Evolutionary conservation across 1,139 yeast species (phyloP).

Genomic region (Eremothecium sinecaudum): DNA sequence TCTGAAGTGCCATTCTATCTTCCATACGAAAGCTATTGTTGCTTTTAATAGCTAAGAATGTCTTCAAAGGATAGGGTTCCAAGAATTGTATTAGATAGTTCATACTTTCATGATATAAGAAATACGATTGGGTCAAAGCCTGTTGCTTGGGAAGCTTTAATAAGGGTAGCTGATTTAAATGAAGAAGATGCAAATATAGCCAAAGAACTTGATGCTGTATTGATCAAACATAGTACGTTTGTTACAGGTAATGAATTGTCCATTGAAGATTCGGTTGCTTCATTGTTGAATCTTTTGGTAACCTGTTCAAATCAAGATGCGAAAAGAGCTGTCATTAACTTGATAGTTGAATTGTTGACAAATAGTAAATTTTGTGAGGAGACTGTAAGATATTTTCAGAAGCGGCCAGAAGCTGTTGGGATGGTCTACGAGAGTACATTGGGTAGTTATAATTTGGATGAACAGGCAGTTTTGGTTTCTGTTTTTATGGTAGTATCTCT

Average conservation of each 20-base stretch:
- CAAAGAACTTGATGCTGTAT: constrained; percentile 23
- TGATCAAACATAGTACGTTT: constrained; percentile 13
- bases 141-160: constrained; percentile 88
- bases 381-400: constrained; percentile 36
- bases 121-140: constrained; percentile 70
- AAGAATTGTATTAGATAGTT: constrained; percentile 41
- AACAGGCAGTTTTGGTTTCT: constrained; percentile 23
- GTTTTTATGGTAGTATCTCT: constrained; percentile 29
- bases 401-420: constrained; percentile 31
- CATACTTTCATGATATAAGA: constrained; percentile 64
- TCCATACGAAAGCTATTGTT: too few species aligned
- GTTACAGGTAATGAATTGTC: constrained; percentile 30
- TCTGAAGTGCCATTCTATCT: too few species aligned
- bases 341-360: constrained; percentile 51
- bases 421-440: constrained; percentile 29
- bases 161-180: constrained; percentile 58
- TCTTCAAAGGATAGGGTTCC: constrained; percentile 3
- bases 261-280: constrained; percentile 16
- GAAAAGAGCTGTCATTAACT: constrained; percentile 60
- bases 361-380: constrained; percentile 33
- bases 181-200: constrained; percentile 27
- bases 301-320: constrained; percentile 42
- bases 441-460: constrained; percentile 18
- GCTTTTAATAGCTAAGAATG: too few species aligned
- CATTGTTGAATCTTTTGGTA: constrained; percentile 26